phyloP scores from a whole-genome alignment of 768 basidiomycete genomes.

The Boletus huronensis region DNA sequence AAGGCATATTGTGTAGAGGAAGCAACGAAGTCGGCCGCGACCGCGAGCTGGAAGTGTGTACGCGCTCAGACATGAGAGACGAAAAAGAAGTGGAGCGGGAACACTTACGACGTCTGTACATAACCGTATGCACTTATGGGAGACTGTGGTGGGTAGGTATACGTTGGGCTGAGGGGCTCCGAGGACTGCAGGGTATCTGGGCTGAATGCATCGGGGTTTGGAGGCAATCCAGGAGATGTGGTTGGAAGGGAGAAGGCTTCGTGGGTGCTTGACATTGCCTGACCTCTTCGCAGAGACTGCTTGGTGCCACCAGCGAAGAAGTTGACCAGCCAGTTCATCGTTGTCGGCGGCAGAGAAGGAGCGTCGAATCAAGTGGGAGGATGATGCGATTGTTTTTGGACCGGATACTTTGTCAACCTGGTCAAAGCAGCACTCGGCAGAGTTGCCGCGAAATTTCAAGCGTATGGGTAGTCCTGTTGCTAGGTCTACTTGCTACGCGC shows the following conservation, averaged over 20 bases:
- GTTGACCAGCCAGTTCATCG: slow-evolving; percentile 73
- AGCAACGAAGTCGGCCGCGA: slow-evolving; percentile 57
- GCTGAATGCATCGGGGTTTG: slow-evolving; percentile 60
- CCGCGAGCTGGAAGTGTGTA: slow-evolving; percentile 30
- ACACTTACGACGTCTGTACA: slow-evolving; percentile 50
- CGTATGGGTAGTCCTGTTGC: not conserved
- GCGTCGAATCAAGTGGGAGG: not conserved
- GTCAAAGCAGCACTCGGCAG: slow-evolving; percentile 5
- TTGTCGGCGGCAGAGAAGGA: slow-evolving; percentile 12
- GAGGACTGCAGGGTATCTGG: slow-evolving; percentile 50
- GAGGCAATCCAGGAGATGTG: slow-evolving; percentile 54
- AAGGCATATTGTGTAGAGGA: slow-evolving; percentile 60
- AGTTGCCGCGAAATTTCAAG: not conserved
- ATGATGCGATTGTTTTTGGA: slow-evolving; percentile 2
- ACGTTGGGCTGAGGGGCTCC: slow-evolving; percentile 49
- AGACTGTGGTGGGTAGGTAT: slow-evolving; percentile 77
- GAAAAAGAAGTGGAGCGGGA: slow-evolving; percentile 4
- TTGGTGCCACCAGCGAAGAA: slow-evolving; percentile 54
- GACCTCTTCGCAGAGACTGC: slow-evolving; percentile 51
- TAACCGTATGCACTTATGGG: slow-evolving; percentile 54
- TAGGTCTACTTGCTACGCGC: not conserved
- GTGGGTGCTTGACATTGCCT: slow-evolving; percentile 73
- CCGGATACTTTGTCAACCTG: slow-evolving; percentile 6
- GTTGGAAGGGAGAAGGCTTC: slow-evolving; percentile 88
- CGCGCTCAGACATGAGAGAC: slow-evolving; percentile 2